These are phyloP conservation scores for Lenzites betulinus DNA, from an alignment of 768 basidiomycete species.

Conservation along the genomic window DNA sequence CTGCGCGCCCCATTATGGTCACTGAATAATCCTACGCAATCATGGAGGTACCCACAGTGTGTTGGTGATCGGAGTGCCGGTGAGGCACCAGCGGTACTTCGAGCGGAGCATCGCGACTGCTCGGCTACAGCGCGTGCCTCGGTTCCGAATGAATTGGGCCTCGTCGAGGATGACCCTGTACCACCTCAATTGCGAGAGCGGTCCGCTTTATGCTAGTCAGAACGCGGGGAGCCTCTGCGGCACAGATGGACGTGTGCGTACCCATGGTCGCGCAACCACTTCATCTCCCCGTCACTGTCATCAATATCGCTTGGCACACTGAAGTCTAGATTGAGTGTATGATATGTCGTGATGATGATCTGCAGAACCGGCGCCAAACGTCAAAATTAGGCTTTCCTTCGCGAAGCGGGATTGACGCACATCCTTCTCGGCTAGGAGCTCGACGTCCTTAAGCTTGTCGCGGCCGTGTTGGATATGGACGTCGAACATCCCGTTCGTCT, in stretches of 20 bases:
- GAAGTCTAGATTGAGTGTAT: conserved; percentile 66
- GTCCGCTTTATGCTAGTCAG: conserved; percentile 43
- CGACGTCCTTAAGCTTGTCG: conserved; percentile 59
- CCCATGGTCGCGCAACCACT: conserved; percentile 55
- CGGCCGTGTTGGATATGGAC: conserved; percentile 75
- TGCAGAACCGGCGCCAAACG: conserved; percentile 28
- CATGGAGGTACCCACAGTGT: conserved; percentile 47
- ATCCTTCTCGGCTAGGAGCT: conserved; percentile 54
- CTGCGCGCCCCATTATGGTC: conserved; percentile 32
- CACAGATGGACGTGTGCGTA: conserved; percentile 23
- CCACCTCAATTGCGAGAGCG: conserved; percentile 62
- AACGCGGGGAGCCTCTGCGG: neutral
- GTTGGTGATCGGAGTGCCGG: conserved; percentile 76
- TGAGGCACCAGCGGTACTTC: conserved; percentile 77
- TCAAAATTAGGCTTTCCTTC: conserved; percentile 25
- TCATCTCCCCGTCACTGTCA: conserved; percentile 43
- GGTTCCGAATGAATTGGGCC: conserved; percentile 74
- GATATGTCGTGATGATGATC: conserved; percentile 79
- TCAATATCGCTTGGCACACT: conserved; percentile 50
- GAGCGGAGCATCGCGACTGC: conserved; percentile 61
- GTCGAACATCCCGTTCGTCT: conserved; percentile 61
- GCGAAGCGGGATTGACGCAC: conserved; percentile 35
- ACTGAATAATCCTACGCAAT: neutral
- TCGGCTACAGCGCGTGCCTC: conserved; percentile 57
- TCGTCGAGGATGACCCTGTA: conserved; percentile 78